Conservation (phyloP, 208 protist species). For the Trypanosoma avium region DNA sequence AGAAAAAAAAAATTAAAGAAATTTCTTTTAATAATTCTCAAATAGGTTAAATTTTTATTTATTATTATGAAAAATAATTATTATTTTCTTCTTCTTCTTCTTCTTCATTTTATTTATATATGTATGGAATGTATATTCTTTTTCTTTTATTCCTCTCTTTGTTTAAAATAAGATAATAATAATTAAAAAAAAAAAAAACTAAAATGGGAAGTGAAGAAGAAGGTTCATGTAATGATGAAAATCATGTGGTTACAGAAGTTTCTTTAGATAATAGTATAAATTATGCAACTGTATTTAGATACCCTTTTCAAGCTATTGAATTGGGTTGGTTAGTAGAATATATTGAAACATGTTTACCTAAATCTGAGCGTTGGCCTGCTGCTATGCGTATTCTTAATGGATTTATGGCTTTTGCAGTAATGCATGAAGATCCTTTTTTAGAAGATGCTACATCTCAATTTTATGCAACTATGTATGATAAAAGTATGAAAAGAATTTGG, state of each 20-base stretch:
- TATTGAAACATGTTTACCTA: conserved; percentile 40
- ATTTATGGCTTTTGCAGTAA: conserved; percentile 71
- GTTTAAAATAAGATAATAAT: too few species aligned
- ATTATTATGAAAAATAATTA: too few species aligned
- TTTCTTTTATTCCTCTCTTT: conserved; percentile 11
- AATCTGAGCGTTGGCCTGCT: conserved; percentile 38
- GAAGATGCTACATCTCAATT: conserved; percentile 51
- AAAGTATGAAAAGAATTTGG: conserved; percentile 28
- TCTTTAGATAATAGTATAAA: conserved; percentile 30
- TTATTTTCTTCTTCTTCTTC: too few species aligned
- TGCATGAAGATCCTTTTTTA: conserved; percentile 77
- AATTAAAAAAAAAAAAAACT: neutral
- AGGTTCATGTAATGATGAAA: conserved; percentile 1
- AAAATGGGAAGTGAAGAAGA: conserved; percentile 8
- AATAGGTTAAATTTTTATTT: too few species aligned
- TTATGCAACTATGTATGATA: conserved; percentile 37
- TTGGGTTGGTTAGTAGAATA: conserved; percentile 68
- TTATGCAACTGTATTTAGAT: conserved; percentile 54
- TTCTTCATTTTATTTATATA: too few species aligned
- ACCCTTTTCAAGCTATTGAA: conserved; percentile 66
- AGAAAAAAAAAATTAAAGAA: conserved; percentile 8
- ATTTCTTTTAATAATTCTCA: neutral
- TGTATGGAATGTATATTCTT: neutral
- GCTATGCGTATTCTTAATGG: conserved; percentile 56
- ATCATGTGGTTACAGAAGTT: conserved; percentile 14